Percentiles rank a stretch among this genome's conserved stretches.
phyloP scores from a whole-genome alignment of 768 basidiomycete genomes.

The Panus rudis region DNA sequence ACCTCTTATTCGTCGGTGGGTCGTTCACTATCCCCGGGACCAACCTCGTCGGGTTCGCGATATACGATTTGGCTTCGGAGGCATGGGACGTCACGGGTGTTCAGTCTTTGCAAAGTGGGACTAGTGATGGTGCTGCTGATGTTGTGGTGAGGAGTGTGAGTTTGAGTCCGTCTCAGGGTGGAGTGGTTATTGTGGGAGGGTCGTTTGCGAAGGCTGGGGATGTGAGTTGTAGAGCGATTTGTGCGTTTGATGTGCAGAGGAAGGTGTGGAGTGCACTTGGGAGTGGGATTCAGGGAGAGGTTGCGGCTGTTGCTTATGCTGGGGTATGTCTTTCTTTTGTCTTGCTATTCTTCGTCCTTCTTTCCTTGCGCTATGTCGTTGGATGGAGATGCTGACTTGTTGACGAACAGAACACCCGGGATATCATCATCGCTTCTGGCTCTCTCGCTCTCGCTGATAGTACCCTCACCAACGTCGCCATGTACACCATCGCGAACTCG shows the following conservation, averaged over 20 bases:
- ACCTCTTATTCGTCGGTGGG: conserved; percentile 76
- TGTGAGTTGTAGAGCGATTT: conserved; percentile 69
- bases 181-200: conserved; percentile 78
- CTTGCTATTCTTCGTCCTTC: too few relatives aligned
- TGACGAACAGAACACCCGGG: conserved; percentile 47
- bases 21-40: conserved; percentile 62
- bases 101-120: conserved; percentile 50
- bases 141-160: conserved; percentile 71
- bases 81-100: conserved; percentile 55
- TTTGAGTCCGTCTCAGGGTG: conserved; percentile 48
- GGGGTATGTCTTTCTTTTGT: conserved; percentile 49
- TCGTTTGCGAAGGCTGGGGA: conserved; percentile 77
- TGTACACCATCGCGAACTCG: conserved; percentile 61
- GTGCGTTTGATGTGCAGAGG: conserved; percentile 58
- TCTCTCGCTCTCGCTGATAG: conserved; percentile 63
- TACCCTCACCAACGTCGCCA: conserved; percentile 63
- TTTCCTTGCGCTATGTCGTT: too few relatives aligned
- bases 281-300: conserved; percentile 73
- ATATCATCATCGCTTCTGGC: conserved; percentile 73
- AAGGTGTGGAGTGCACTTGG: conserved; percentile 81
- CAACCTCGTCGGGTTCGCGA: conserved; percentile 60
- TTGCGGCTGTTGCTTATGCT: conserved; percentile 71
- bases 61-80: conserved; percentile 67
- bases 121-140: conserved; percentile 20
- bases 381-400: conserved; percentile 10